These are phyloP conservation scores for Fusarium penzigii DNA, from an alignment of 2,329 filamentous ascomycete genomes.

Conservation along the genomic window DNA sequence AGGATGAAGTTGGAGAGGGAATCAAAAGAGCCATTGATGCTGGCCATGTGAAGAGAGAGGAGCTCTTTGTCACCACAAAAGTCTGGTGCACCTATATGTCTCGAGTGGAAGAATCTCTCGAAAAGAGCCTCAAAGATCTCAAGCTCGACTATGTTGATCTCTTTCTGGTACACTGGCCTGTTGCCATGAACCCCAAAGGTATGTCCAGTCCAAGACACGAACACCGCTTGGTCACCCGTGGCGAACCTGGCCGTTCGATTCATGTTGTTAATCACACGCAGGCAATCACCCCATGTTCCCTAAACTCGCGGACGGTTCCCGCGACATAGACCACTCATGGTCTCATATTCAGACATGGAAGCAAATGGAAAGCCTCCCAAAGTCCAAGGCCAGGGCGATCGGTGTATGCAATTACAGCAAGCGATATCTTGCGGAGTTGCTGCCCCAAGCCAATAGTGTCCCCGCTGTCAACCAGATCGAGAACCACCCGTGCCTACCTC, in stretches of 20 bases:
- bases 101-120: constrained; percentile 46
- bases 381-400: constrained; percentile 24
- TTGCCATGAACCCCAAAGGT: constrained; percentile 43
- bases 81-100: constrained; percentile 58
- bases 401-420: too few relatives aligned
- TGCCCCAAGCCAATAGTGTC: constrained; percentile 43
- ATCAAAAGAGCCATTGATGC: too few relatives aligned
- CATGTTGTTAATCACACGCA: constrained; percentile 14
- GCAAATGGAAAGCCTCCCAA: constrained; percentile 40
- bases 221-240: constrained; percentile 40
- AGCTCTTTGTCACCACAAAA: constrained; percentile 55
- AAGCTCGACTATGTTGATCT: constrained; percentile 52
- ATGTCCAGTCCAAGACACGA: constrained; percentile 39
- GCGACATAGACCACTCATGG: too few relatives aligned
- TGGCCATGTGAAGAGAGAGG: constrained; percentile 35
- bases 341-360: too few relatives aligned
- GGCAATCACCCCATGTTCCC: too few relatives aligned
- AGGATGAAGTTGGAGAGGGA: constrained; percentile 41
- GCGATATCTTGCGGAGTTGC: not conserved
- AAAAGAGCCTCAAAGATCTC: constrained; percentile 48
- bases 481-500: constrained; percentile 68
- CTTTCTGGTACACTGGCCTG: constrained; percentile 50
- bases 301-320: too few relatives aligned
- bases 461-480: constrained; percentile 70
- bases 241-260: too few relatives aligned